Percentiles rank a stretch among this genome's conserved stretches.
Conservation (phyloP, 371 early-diverging fungal genomes). For the Paraphysoderma sedebokerense region DNA sequence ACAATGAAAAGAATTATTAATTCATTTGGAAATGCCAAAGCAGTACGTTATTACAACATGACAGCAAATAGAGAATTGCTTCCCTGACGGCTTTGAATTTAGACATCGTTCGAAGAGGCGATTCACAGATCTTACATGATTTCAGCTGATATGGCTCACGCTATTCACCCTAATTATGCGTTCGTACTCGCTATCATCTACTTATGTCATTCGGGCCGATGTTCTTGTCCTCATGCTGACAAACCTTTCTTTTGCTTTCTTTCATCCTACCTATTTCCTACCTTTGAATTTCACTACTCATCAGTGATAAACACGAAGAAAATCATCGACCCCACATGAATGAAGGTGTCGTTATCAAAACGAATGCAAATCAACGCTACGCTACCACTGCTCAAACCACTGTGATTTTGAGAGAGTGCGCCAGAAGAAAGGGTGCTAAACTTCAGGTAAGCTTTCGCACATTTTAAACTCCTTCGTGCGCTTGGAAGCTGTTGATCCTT, state of each 20-base stretch:
- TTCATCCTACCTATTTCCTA: neutral
- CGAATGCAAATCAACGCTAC: conserved; percentile 90
- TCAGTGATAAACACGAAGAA: conserved; percentile 47
- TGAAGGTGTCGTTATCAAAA: conserved; percentile 86
- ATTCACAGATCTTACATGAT: conserved; percentile 72
- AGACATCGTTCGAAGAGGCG: conserved; percentile 58
- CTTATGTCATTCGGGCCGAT: too few species aligned
- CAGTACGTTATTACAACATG: neutral
- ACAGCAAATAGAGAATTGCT: neutral
- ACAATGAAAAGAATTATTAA: conserved; percentile 32
- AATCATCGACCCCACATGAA: conserved; percentile 85
- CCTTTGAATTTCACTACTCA: neutral
- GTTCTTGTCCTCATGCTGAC: too few species aligned
- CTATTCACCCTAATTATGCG: conserved; percentile 75
- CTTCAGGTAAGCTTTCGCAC: conserved; percentile 50
- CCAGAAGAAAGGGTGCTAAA: conserved; percentile 29
- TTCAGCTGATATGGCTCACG: conserved; percentile 91
- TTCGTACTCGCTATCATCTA: conserved; percentile 3
- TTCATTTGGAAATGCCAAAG: conserved; percentile 8
- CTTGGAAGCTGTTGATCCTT: neutral
- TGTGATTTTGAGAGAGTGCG: conserved; percentile 59
- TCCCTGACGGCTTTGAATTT: conserved; percentile 2
- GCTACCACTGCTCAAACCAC: conserved; percentile 85
- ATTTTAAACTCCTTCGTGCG: too few species aligned
- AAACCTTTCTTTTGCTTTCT: too few species aligned